These are phyloP conservation scores for Coemansia aciculifera DNA, from an alignment of 192 early-diverging fungal species.

Conservation along the genomic window DNA sequence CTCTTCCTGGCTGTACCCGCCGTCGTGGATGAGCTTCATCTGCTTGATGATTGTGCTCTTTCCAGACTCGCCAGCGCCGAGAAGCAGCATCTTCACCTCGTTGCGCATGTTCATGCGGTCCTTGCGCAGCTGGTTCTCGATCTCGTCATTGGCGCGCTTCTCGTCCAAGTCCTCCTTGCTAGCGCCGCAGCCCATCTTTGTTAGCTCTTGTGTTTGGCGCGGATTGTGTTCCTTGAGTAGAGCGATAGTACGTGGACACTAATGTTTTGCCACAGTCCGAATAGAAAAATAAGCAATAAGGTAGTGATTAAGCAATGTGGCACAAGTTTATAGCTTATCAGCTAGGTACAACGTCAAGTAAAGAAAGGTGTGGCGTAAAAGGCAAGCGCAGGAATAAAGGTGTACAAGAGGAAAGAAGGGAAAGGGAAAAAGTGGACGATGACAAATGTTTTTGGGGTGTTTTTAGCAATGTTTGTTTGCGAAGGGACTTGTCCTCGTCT, in stretches of 20 bases:
- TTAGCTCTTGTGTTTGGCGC: background rate
- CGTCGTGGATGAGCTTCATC: conserved; percentile 96
- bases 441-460: background rate
- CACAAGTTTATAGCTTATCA: background rate
- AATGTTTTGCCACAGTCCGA: background rate
- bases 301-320: background rate
- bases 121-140: conserved; percentile 57
- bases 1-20: conserved; percentile 85
- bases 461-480: background rate
- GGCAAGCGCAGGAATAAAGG: background rate
- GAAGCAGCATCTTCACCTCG: conserved; percentile 60
- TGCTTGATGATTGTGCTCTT: conserved; percentile 96
- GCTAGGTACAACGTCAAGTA: conserved; percentile 3
- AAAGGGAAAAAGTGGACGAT: background rate
- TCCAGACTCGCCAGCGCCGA: conserved; percentile 90
- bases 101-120: conserved; percentile 54
- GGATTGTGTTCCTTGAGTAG: background rate
- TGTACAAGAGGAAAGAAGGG: background rate
- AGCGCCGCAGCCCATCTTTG: conserved; percentile 85
- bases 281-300: conserved; percentile 11
- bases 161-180: conserved; percentile 85
- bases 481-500: background rate
- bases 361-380: conserved; percentile 2
- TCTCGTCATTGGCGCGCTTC: conserved; percentile 64
- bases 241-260: background rate